Conservation (phyloP, 441 rosid species). For the Bruguiera hainesii region DNA sequence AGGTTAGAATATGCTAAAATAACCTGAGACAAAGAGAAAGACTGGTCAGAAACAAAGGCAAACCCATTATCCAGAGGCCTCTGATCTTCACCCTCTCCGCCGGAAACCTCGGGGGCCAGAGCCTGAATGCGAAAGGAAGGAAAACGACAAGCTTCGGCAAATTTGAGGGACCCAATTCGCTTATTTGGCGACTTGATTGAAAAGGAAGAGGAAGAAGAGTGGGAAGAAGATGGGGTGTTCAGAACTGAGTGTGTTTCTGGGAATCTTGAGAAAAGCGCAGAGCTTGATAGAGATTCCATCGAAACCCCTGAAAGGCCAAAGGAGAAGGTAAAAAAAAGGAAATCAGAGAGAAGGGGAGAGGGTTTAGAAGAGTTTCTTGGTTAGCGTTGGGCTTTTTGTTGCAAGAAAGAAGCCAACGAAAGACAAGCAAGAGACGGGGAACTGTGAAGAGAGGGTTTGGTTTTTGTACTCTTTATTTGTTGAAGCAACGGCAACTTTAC, state of each 20-base stretch:
- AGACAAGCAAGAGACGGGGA: background rate
- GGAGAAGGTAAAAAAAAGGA: no score
- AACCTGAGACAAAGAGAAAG: constrained; percentile 56
- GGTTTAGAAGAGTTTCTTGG: background rate
- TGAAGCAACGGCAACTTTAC: no score
- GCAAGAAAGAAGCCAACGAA: background rate
- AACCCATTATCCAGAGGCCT: constrained; percentile 33
- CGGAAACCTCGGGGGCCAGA: constrained; percentile 35
- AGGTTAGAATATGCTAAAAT: background rate
- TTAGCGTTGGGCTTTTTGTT: background rate
- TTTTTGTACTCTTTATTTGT: no score
- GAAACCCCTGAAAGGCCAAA: background rate
- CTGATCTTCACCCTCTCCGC: constrained; percentile 46
- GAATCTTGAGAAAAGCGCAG: constrained; percentile 30
- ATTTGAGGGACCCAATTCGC: constrained; percentile 44
- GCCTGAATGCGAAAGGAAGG: constrained; percentile 44
- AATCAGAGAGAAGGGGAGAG: background rate
- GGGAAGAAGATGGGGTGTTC: constrained; percentile 22
- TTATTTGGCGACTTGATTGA: constrained; percentile 26
- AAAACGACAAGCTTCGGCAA: constrained; percentile 33
- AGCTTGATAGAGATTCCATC: constrained; percentile 62
- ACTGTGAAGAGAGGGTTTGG: background rate
- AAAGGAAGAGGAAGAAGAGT: constrained; percentile 31
- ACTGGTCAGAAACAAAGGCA: constrained; percentile 40
- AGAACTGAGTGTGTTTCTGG: constrained; percentile 29